Percentiles rank a stretch among this genome's conserved stretches.
These are phyloP conservation scores for Achlya hypogyna DNA, from an alignment of 352 stramenopile genomes.

Conservation along the genomic window DNA sequence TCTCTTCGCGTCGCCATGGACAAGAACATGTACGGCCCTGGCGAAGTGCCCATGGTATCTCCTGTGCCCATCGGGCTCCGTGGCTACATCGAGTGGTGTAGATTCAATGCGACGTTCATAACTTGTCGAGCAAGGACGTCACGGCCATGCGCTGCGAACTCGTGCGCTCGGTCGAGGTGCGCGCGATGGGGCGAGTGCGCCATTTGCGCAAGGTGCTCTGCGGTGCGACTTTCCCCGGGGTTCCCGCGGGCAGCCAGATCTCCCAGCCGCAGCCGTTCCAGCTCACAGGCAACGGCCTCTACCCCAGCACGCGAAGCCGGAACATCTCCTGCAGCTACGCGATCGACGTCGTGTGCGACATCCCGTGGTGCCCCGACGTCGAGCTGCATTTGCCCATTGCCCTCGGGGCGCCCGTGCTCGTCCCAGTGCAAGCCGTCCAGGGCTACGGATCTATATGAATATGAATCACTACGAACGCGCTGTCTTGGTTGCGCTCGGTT, in stretches of 20 bases:
- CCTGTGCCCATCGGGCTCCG: not conserved
- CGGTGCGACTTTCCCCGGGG: constrained; percentile 36
- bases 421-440: too few relatives aligned
- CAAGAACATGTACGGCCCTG: constrained; percentile 59
- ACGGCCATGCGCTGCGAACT: constrained; percentile 44
- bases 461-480: too few relatives aligned
- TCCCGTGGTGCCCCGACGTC: constrained; percentile 33
- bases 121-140: constrained; percentile 47
- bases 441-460: too few relatives aligned
- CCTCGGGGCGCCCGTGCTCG: constrained; percentile 35
- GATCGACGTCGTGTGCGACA: constrained; percentile 51
- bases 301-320: constrained; percentile 36
- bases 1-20: constrained; percentile 53
- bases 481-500: too few relatives aligned
- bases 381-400: constrained; percentile 33
- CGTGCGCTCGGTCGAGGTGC: constrained; percentile 44
- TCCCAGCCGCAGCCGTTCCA: constrained; percentile 44
- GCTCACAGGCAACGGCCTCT: constrained; percentile 31
- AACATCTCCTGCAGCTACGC: constrained; percentile 51
- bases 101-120: constrained; percentile 54
- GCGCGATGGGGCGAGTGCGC: constrained; percentile 22
- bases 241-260: constrained; percentile 27
- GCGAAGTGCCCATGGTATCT: constrained; percentile 32
- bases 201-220: constrained; percentile 39
- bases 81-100: not conserved